Conservation (phyloP, 805 yeast species). For the Ogataea degrootiae region DNA sequence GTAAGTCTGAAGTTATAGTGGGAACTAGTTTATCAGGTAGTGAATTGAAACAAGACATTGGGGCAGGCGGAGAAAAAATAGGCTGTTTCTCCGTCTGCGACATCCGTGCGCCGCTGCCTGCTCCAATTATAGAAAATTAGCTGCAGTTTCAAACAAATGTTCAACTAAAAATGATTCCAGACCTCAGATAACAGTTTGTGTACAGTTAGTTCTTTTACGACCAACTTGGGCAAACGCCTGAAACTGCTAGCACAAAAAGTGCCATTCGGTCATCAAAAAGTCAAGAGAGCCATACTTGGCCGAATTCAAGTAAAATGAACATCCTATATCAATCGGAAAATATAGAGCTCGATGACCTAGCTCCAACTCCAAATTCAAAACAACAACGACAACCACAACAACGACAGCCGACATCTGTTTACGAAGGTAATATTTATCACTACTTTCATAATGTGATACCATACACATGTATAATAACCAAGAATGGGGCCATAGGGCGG, state of each 20-base stretch:
- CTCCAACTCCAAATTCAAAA: not conserved
- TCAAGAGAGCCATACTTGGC: too few species aligned
- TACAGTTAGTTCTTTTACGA: too few species aligned
- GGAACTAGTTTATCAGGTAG: not conserved
- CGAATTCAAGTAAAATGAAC: too few species aligned
- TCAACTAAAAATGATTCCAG: too few species aligned
- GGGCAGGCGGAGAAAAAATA: not conserved
- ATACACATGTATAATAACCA: not conserved
- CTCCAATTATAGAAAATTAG: too few species aligned
- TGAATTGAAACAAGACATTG: not conserved
- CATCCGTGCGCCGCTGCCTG: not conserved
- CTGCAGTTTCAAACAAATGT: too few species aligned
- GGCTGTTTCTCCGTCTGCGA: not conserved
- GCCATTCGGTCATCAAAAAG: too few species aligned
- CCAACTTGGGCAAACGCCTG: too few species aligned
- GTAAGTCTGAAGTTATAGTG: not conserved
- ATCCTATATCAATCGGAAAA: too few species aligned
- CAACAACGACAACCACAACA: not conserved
- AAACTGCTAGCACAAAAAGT: too few species aligned
- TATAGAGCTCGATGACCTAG: too few species aligned
- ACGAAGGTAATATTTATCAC: not conserved
- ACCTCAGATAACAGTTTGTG: too few species aligned
- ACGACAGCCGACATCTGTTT: not conserved
- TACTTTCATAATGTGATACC: not conserved
- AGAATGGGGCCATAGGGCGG: slow-evolving; percentile 47